These are phyloP conservation scores for Mitragyna speciosa DNA, from an alignment of 257 asterid genomes.

Conservation along the genomic window DNA sequence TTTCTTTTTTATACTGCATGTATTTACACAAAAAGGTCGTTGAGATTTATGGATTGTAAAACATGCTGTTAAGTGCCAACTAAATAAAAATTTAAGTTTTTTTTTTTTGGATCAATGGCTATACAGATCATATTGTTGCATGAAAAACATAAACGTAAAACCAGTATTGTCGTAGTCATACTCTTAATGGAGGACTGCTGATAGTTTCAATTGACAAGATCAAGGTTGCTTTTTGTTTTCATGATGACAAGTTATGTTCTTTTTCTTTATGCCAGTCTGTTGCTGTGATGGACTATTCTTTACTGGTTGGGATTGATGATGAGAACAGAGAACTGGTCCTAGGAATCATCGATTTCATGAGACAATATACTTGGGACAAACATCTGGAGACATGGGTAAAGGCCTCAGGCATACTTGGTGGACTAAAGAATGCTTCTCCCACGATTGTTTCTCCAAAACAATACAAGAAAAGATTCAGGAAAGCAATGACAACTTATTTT, in stretches of 20 bases:
- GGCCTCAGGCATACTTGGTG: slow-evolving; percentile 90
- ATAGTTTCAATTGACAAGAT: not conserved
- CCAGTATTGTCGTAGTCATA: not conserved
- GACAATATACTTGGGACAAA: slow-evolving; percentile 99
- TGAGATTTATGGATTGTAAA: not conserved
- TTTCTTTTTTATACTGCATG: not conserved
- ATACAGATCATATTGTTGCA: not conserved
- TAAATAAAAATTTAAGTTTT: not conserved
- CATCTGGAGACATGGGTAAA: slow-evolving; percentile 97
- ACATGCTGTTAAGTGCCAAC: not conserved
- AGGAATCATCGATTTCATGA: slow-evolving; percentile 93
- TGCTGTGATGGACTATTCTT: slow-evolving; percentile 94
- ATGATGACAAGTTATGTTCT: not conserved
- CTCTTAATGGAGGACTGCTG: not conserved
- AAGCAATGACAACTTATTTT: slow-evolving; percentile 90
- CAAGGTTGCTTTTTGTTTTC: not conserved
- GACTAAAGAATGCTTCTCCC: slow-evolving; percentile 88
- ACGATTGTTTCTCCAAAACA: slow-evolving; percentile 86
- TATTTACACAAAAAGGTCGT: too few species aligned
- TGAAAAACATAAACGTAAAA: not conserved
- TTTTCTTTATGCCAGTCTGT: slow-evolving; percentile 50
- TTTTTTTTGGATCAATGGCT: not conserved
- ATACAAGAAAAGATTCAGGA: slow-evolving; percentile 94
- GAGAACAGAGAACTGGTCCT: slow-evolving; percentile 79
- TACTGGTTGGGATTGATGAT: slow-evolving; percentile 91